Evolutionary conservation across 345 rosid genomes (phyloP), one percentile per base, ranked within the genome.

Genomic region (Populus euphratica): DNA sequence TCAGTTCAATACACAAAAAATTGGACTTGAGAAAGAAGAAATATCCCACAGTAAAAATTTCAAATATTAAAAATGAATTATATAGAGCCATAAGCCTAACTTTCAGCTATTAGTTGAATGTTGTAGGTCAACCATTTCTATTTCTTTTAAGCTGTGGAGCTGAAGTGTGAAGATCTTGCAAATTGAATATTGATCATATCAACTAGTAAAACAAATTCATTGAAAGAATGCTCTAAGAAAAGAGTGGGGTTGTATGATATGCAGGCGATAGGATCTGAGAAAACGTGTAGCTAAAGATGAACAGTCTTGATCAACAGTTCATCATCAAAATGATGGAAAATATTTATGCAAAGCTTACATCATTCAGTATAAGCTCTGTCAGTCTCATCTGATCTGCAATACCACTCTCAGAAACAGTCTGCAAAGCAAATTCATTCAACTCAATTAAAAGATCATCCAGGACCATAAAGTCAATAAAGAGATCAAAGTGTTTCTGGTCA

Each of bases 371-470:
- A 78, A 87, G 88, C 73, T 96, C 99, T 18, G 88, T 86, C 87
- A 96, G 82, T 73, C 91, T 90, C 82, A 89, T 92, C 82, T 96
- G 98, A 88, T 94, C 97, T n/a, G 93, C 89, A 86, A 94, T 83
- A 80, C 97, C 92, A 84, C 94, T 87, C 81, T 96, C 98, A 63
- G 89, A 87, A 80, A 96, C 86, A 83, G 91, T 92, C 97, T 92
- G 87, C 82, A 87, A 80, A 36, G 67, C 27, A 81, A 56, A 81
- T 73, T 39, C 20, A 33, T 67, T 68, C 49, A 67, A 41, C 20
- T 78, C 44, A 47, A 44, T 64, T 18, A 5, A n/a, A 23, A 3
- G 9, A 62, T 52, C 50, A 73, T 52, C 54, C n/a, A 25, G 7
- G 59, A 79, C 21, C 50, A 61, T 14, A 23, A 18, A 69, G 20